These are phyloP conservation scores for Talaromyces piceae DNA, from an alignment of 2,329 filamentous ascomycete species.

Conservation along the genomic window DNA sequence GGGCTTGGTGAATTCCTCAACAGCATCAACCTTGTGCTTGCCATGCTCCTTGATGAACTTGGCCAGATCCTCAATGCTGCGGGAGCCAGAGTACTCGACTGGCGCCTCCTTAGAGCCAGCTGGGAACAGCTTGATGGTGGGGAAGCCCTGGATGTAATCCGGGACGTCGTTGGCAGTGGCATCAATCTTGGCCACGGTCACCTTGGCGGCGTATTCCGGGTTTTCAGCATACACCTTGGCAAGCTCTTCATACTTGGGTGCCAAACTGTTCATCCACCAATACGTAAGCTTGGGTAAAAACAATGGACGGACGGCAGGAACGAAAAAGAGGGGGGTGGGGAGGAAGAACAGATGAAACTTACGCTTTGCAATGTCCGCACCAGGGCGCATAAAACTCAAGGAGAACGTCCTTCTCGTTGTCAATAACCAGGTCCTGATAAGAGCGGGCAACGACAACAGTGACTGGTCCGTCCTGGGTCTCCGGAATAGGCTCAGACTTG, in stretches of 20 bases:
- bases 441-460: constrained; percentile 84
- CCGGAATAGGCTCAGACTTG: constrained; percentile 96
- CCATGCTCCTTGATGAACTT: constrained; percentile 93
- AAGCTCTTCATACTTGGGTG: constrained; percentile 61
- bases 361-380: constrained; percentile 65
- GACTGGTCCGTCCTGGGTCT: constrained; percentile 85
- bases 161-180: constrained; percentile 94
- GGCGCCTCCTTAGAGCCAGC: constrained; percentile 81
- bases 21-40: constrained; percentile 71
- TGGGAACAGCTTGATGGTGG: constrained; percentile 96
- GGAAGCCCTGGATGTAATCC: constrained; percentile 95
- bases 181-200: constrained; percentile 80
- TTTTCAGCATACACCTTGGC: constrained; percentile 48
- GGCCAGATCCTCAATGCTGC: constrained; percentile 84
- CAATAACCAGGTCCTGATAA: constrained; percentile 85
- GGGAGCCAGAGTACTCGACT: constrained; percentile 77
- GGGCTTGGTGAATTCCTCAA: constrained; percentile 50
- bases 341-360: constrained; percentile 24
- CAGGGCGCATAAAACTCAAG: constrained; percentile 96
- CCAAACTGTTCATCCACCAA: constrained; percentile 39
- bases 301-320: neutral
- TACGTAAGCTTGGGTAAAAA: neutral
- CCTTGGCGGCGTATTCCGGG: constrained; percentile 48
- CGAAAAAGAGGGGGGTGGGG: neutral
- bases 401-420: constrained; percentile 93